Evolutionary conservation across 805 yeast species (phyloP).

Genomic region (Candida ulmi): DNA sequence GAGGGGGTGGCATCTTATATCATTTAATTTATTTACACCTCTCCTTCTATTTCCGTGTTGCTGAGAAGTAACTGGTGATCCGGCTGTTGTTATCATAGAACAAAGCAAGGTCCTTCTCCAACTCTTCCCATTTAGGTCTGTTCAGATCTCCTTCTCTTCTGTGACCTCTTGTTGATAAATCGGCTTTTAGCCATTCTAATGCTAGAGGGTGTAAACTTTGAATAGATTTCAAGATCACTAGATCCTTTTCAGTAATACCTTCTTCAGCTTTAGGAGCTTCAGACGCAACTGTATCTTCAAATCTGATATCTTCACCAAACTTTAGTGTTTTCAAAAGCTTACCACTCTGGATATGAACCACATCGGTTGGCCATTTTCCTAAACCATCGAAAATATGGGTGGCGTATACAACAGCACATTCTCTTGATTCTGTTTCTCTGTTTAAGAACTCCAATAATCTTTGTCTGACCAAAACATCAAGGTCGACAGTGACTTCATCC

Average conservation of each 20-base stretch:
- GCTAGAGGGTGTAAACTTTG: slow-evolving; percentile 71
- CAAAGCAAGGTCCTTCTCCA: slow-evolving; percentile 32
- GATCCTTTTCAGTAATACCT: slow-evolving; percentile 20
- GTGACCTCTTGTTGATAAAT: slow-evolving; percentile 37
- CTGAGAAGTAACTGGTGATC: slow-evolving; percentile 43
- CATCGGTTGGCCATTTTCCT: slow-evolving; percentile 82
- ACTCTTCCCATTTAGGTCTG: slow-evolving; percentile 54
- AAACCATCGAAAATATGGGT: slow-evolving; percentile 97
- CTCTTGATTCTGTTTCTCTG: slow-evolving; percentile 64
- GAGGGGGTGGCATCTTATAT: too few relatives aligned
- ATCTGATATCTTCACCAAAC: slow-evolving; percentile 28
- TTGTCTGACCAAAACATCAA: slow-evolving; percentile 87
- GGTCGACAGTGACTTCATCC: slow-evolving; percentile 95
- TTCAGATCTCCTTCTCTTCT: slow-evolving; percentile 48
- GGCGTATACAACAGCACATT: slow-evolving; percentile 81
- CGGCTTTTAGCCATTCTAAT: slow-evolving; percentile 55
- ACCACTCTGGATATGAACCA: slow-evolving; percentile 76
- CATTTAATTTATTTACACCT: too few relatives aligned
- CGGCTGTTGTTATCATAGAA: slow-evolving; percentile 40
- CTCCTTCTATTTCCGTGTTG: slow-evolving; percentile 38
- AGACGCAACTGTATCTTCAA: slow-evolving; percentile 7
- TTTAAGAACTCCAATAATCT: slow-evolving; percentile 65
- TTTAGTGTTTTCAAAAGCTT: slow-evolving; percentile 32
- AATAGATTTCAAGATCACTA: slow-evolving; percentile 32
- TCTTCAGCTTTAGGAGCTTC: slow-evolving; percentile 8